Evolutionary conservation across 106 monocot genomes (phyloP), one percentile per base, ranked within the genome.

Genomic region (Allium cepa): DNA sequence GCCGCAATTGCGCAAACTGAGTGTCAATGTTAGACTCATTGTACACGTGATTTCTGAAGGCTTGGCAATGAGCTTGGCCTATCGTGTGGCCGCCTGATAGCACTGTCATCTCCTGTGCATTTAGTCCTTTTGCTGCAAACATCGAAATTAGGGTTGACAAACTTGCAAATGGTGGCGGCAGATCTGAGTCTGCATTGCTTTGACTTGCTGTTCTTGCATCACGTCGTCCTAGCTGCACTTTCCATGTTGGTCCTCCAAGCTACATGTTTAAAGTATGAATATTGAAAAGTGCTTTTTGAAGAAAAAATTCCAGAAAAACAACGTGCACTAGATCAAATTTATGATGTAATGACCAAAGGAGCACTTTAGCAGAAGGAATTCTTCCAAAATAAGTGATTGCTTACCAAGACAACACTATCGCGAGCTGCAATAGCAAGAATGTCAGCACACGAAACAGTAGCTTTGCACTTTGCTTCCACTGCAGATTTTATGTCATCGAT

Each of bases 401-500:
- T 78, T 51, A 83, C 83, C 65, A 65, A 46, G 53, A 59, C 26
- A 51, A 73, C 71, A 15, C 77, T 64, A 27, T 75, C 84, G 10
- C 81, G 67, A 14, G 82, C 79, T 7, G 84, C 76, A 46, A 85
- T 58, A 1, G 82, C 84, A 14, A 85, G 64, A 67, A 89, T 82
- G 72, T 88, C 88, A 26, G 88, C 88, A 49, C 88, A 88, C 0
- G 88, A 84, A 26, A 88, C 88, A 26, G 72, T 60, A 9, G 58
- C 68, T 11, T 46, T 65, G 60, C 87, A 87, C 2, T 59, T 10
- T 6, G 71, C 71, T 62, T 87, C 87, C 6, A 87, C 83, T 11
- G 8, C 36, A 9, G 87, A 59, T 64, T 87, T 87, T 72, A 87
- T 83, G 49, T 64, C 50, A 28, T 87, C 83, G 55, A 87, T 77